Conservation (phyloP, 2,329 filamentous ascomycete genomes). For the Trichoderma cornu-damae region DNA sequence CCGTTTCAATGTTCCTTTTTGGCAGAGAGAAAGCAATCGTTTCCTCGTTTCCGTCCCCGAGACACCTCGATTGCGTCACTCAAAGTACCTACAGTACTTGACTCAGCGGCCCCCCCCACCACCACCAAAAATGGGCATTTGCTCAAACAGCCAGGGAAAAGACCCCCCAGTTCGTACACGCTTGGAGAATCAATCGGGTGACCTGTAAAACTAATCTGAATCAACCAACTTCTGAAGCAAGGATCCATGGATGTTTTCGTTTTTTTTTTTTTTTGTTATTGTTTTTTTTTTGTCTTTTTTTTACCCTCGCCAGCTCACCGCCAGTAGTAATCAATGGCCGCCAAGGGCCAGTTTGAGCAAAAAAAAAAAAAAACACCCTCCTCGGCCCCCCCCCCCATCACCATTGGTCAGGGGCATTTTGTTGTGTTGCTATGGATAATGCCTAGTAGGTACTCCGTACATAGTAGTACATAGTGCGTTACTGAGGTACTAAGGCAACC, state of each 20-base stretch:
- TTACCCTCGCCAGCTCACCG: background rate
- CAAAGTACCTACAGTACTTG: no score
- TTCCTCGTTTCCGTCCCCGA: background rate
- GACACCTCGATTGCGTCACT: conserved; percentile 6
- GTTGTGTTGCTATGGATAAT: background rate
- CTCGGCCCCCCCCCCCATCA: background rate
- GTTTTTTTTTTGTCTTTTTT: no score
- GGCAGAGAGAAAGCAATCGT: no score
- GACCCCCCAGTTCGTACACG: no score
- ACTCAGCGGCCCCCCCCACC: conserved; percentile 10
- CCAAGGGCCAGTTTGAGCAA: background rate
- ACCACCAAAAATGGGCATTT: background rate
- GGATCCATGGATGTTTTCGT: background rate
- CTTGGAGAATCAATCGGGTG: conserved; percentile 7
- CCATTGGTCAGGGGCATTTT: background rate
- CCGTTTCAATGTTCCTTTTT: background rate
- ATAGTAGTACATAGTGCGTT: background rate
- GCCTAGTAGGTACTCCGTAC: background rate
- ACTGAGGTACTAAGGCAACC: background rate
- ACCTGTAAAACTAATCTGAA: conserved; percentile 11
- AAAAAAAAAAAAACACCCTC: no score
- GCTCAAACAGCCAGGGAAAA: background rate
- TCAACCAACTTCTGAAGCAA: background rate
- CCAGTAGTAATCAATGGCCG: conserved; percentile 4
- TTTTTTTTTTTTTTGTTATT: no score